Conservation (phyloP, 75 land plant genomes). For the Pseudotsuga menziesii region DNA sequence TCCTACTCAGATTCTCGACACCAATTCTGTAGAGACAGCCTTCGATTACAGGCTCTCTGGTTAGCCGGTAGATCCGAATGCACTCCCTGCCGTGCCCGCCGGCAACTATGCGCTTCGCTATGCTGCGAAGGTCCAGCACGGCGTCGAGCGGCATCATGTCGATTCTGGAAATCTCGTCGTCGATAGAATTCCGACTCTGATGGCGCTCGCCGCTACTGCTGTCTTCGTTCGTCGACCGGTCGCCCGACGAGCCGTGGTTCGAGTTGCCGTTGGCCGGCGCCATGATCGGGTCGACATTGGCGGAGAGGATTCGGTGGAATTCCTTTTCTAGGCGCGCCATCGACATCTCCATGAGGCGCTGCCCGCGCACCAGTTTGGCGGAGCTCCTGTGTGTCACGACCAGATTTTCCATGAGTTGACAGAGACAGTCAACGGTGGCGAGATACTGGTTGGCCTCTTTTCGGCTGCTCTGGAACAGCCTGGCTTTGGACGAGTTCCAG, state of each 20-base stretch:
- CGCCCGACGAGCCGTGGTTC: too few species aligned
- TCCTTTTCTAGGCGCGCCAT: slow-evolving; percentile 67
- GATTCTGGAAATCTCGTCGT: slow-evolving; percentile 9
- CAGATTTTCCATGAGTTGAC: too few species aligned
- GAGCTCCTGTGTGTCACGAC: too few species aligned
- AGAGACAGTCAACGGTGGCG: too few species aligned
- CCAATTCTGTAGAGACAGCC: slow-evolving; percentile 63
- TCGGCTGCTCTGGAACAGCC: too few species aligned
- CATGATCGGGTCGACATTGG: slow-evolving; percentile 12
- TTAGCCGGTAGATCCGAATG: slow-evolving; percentile 29
- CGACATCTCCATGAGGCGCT: slow-evolving; percentile 49
- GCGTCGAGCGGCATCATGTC: slow-evolving; percentile 25
- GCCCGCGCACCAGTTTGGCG: slow-evolving; percentile 38
- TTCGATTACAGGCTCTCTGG: slow-evolving; percentile 47
- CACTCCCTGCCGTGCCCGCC: slow-evolving; percentile 55
- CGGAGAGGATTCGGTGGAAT: slow-evolving; percentile 41
- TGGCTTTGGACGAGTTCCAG: too few species aligned
- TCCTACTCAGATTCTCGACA: slow-evolving; percentile 35
- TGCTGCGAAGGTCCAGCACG: slow-evolving; percentile 41
- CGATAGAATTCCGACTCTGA: slow-evolving; percentile 26
- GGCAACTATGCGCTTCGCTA: slow-evolving; percentile 57
- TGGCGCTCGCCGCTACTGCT: slow-evolving; percentile 17
- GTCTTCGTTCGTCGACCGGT: slow-evolving; percentile 7
- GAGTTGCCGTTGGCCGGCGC: slow-evolving; percentile 15
- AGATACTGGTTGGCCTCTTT: not conserved